Evolutionary conservation across 2,329 filamentous ascomycete species (phyloP), one percentile per base, ranked within the genome.

Genomic region (Magnaporthiopsis poae): DNA sequence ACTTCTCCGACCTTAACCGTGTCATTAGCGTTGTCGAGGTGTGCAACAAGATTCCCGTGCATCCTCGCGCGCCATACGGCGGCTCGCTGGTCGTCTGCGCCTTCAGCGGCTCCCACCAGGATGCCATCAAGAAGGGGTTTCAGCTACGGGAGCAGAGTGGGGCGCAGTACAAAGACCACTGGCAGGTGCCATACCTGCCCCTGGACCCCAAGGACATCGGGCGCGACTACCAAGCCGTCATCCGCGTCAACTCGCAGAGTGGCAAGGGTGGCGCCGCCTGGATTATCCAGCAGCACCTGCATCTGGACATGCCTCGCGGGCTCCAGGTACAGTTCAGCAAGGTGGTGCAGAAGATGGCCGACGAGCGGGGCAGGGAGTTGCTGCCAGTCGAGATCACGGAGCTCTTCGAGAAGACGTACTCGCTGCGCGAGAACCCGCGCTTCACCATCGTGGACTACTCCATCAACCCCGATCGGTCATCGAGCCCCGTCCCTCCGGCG

Each of bases 171-270:
- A 86, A 94, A 67, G 86, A 88, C 73, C 81, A 79, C 60, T 98
- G 94, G 94, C 81, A 90, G 71, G 84, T 97, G 59, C 94, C 94
- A 0, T 98, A 98, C 75, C 88, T 98, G 63, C 94, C 94, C 15
- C 85, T 98, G 72, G 94, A 98, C 74, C 94, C 94, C 5, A 84
- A 90, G 74, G 94, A 98, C 74, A 96, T 98, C 70, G 94, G 94
- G 64, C 88, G 94, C 67, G 97, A 89, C n/a, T 98, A 98, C 84
- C 93, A 98, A 79, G 94, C 94, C 68, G 90, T 98, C 75, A 98
- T 98, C 75, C 90, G 94, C 68, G 94, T 98, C 84, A 99, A 98
- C 82, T 96, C 91, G 25, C 94, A 98, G 77, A 91, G 88, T 72
- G 94, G 94, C 70, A 98, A 99, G 81, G 94, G 94, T 69, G 95